Base-by-base conservation (phyloP, 75 land plant species). In the Isoetes taiwanensis region DNA sequence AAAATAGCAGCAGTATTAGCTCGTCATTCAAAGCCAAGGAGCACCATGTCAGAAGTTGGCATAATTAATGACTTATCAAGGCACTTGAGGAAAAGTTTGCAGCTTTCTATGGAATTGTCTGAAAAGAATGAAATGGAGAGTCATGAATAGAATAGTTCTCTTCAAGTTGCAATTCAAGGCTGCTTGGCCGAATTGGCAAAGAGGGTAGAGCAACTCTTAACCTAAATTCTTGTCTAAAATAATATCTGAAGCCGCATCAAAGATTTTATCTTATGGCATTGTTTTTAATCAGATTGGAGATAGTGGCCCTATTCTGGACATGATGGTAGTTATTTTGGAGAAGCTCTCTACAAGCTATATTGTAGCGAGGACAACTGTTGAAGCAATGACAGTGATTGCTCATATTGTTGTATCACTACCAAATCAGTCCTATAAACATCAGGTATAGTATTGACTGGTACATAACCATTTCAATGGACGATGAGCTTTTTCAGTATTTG, bases 81-180 rank as follows among this genome's bases (percentile, higher is more conserved):
- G 56, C 99, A 94, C 61, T 60, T 94, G 40, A 74, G 84, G 41
- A 94, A 78, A 57, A 83, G 86, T 50, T 71, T 84, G 32, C 82
- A 89, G 52, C 76, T 72, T 27, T 71, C 77, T 10, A 34, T 75
- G 66, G 82, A 80, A 66, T 61, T 74, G 24, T 62, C 61, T 50
- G 77, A n/a, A n/a, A n/a, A n/a, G n/a, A n/a, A n/a, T n/a, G n/a
- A n/a, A n/a, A n/a, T n/a, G n/a, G n/a, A n/a, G n/a, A n/a, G n/a
- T n/a, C 60, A 59, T 25, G 67, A 65, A 2, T 73, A 68, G 73
- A 86, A 90, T 57, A 70, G 40, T 27, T 64, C 31, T 32, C 77
- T 83, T 43, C 76, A 57, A 58, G 64, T 73, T 63, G 78, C 80
- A 8, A 68, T 87, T 24, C 85, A 87, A 72, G 78, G 80, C 9